phyloP scores from a whole-genome alignment of 257 asterid genomes.

The Cruciata laevipes region DNA sequence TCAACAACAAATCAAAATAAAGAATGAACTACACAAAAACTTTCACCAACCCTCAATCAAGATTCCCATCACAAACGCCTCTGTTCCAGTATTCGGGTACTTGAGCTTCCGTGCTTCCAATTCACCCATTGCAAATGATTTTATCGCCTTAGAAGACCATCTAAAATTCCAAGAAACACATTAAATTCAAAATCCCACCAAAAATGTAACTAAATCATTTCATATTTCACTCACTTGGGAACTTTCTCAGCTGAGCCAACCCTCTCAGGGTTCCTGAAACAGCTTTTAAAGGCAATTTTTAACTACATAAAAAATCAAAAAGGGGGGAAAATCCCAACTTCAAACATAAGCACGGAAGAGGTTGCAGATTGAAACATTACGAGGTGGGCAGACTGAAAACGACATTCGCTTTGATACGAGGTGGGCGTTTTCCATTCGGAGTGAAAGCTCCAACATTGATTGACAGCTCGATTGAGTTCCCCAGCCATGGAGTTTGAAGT shows the following conservation, averaged over 20 bases:
- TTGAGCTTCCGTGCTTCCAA: conserved; percentile 67
- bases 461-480: conserved; percentile 23
- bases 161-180: conserved; percentile 35
- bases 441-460: conserved; percentile 24
- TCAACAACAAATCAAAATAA: neutral
- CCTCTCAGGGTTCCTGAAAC: conserved; percentile 48
- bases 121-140: conserved; percentile 60
- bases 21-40: conserved; percentile 4
- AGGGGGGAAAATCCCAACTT: neutral
- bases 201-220: conserved; percentile 3
- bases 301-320: neutral
- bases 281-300: neutral
- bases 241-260: conserved; percentile 33
- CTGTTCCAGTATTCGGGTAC: conserved; percentile 50
- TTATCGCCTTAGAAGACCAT: conserved; percentile 72
- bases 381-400: conserved; percentile 46
- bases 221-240: conserved; percentile 47
- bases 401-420: conserved; percentile 31
- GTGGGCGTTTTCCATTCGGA: conserved; percentile 19
- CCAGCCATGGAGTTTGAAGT: conserved; percentile 31
- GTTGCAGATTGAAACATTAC: conserved; percentile 14
- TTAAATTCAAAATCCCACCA: conserved; percentile 22
- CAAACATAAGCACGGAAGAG: neutral
- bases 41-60: conserved; percentile 49
- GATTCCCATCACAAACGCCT: conserved; percentile 66